Conservation (phyloP, 2,329 filamentous ascomycete species). For the Aspergillus novoparasiticus region DNA sequence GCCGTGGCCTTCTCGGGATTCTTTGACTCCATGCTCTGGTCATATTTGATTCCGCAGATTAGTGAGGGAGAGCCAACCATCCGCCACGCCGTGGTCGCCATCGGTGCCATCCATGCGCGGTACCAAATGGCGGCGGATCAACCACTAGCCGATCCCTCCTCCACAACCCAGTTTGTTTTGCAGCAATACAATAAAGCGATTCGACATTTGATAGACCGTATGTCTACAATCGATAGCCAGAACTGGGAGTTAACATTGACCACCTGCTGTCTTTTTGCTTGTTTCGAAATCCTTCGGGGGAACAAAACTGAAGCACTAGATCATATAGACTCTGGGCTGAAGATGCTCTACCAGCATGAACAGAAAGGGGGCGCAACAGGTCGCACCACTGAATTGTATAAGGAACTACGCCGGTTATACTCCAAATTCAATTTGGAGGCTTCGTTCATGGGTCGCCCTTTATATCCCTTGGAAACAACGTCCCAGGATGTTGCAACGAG, state of each 20-base stretch:
- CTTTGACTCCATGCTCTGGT: conserved; percentile 35
- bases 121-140: conserved; percentile 8
- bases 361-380: background rate
- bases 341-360: conserved; percentile 15
- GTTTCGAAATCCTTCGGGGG: conserved; percentile 21
- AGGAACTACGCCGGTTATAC: conserved; percentile 1
- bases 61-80: conserved; percentile 51
- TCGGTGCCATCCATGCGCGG: conserved; percentile 49
- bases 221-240: conserved; percentile 20
- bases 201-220: conserved; percentile 33
- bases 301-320: conserved; percentile 21
- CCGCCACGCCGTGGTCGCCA: conserved; percentile 53
- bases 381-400: conserved; percentile 15
- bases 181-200: conserved; percentile 56
- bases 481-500: background rate
- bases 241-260: conserved; percentile 16
- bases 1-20: conserved; percentile 48
- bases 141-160: background rate
- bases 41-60: conserved; percentile 49
- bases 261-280: conserved; percentile 22
- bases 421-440: background rate
- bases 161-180: conserved; percentile 38
- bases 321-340: conserved; percentile 21
- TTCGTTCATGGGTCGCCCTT: conserved; percentile 4
- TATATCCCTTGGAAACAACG: background rate